Evolutionary conservation across 208 protist species (phyloP).

Genomic region (Sergeia podlipaevii): DNA sequence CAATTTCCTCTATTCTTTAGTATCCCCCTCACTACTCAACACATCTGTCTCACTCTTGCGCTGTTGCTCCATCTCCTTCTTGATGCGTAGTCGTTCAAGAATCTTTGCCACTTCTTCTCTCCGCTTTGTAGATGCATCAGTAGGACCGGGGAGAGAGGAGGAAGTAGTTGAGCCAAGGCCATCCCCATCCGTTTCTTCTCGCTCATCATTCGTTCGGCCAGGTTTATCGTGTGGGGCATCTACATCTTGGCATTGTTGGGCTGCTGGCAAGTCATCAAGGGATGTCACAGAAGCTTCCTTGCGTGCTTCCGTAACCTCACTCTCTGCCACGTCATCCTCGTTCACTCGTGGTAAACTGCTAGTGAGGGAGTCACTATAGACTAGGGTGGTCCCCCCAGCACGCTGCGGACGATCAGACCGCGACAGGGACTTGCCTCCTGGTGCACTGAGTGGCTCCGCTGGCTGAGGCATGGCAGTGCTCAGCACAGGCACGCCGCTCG

Average conservation of each 20-base stretch:
- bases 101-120: constrained; percentile 39
- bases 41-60: not conserved
- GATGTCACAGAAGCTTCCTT: too few relatives aligned
- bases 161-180: too few relatives aligned
- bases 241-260: too few relatives aligned
- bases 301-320: too few relatives aligned
- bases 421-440: constrained; percentile 8
- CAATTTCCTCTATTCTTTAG: not conserved
- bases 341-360: not conserved
- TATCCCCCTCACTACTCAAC: not conserved
- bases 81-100: constrained; percentile 30
- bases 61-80: constrained; percentile 24
- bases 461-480: constrained; percentile 8
- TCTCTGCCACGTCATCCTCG: too few relatives aligned
- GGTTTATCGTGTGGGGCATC: too few relatives aligned
- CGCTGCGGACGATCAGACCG: not conserved
- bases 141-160: too few relatives aligned
- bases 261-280: too few relatives aligned
- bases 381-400: not conserved
- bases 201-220: too few relatives aligned
- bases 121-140: constrained; percentile 13
- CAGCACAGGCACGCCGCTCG: constrained; percentile 1
- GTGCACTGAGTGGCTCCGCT: constrained; percentile 7
- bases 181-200: too few relatives aligned
- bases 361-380: not conserved